A percentile compares a stretch with the other conserved stretches of the same genome.
phyloP scores from a whole-genome alignment of 2,329 filamentous ascomycete species.

The Talaromyces verruculosus region DNA sequence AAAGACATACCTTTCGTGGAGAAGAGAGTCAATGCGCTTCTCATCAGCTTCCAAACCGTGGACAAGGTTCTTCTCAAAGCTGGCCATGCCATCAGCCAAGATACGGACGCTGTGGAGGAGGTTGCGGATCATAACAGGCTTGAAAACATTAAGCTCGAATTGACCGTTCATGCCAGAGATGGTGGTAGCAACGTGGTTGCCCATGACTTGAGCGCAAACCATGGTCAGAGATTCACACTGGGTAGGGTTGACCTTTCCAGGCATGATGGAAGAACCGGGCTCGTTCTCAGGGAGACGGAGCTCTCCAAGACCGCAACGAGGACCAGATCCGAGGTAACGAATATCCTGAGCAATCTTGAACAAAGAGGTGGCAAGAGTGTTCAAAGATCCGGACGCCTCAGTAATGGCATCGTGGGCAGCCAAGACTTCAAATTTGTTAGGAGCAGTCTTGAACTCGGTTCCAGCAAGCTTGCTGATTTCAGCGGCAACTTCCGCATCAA shows the following conservation, averaged over 20 bases:
- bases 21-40: slow-evolving; percentile 81
- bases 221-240: slow-evolving; percentile 98
- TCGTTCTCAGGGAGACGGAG: slow-evolving; percentile 95
- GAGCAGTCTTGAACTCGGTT: slow-evolving; percentile 89
- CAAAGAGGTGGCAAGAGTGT: slow-evolving; percentile 85
- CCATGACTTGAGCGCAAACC: slow-evolving; percentile 96
- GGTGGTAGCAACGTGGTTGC: slow-evolving; percentile 90
- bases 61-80: slow-evolving; percentile 92
- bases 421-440: slow-evolving; percentile 98
- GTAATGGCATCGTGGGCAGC: slow-evolving; percentile 95
- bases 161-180: slow-evolving; percentile 96
- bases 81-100: slow-evolving; percentile 86
- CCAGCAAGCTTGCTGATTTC: slow-evolving; percentile 93
- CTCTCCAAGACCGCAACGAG: slow-evolving; percentile 93
- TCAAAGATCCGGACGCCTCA: slow-evolving; percentile 88
- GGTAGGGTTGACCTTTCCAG: slow-evolving; percentile 98
- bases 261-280: slow-evolving; percentile 97
- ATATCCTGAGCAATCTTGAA: slow-evolving; percentile 99
- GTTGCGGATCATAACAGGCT: slow-evolving; percentile 94
- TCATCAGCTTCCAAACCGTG: slow-evolving; percentile 88
- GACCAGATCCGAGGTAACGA: slow-evolving; percentile 92
- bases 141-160: slow-evolving; percentile 99
- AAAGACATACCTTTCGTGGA: slow-evolving; percentile 84
- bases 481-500: slow-evolving; percentile 86
- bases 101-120: slow-evolving; percentile 88